Evolutionary conservation across 2,329 filamentous ascomycete species (phyloP), one percentile per base, ranked within the genome.

Genomic region (Phyllosticta paracitricarpa): DNA sequence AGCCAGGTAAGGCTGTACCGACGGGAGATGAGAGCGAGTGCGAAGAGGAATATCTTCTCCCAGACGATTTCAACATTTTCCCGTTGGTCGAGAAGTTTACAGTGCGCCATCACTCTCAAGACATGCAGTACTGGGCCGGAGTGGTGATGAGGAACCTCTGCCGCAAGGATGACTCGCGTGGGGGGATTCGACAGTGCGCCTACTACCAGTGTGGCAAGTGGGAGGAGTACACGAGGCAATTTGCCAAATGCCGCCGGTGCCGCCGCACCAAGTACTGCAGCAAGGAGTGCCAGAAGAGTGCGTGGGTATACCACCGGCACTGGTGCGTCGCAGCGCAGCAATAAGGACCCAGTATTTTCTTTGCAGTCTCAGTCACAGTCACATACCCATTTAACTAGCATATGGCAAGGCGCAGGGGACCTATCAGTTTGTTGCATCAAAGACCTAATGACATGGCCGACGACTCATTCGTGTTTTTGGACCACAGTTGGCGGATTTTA

Each of bases 41-140:
- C 55, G 85, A 91, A 62, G 89, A 93, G 69, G 93, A 99, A 73
- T 97, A 96, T 71, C 78, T 95, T 26, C 82, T 96, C 7, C 89
- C 92, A 14, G 93, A 97, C 70, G 91, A 97, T 73, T 93, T 96
- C 77, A 99, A 99, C 76, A 96, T 99, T 66, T 99, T 99, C 76
- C 94, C 94, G 2, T 80, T 99, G 40, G 94, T 99, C 56, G 94
- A 99, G 76, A 97, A 97, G 75, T 99, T 97, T 73, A 99, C 94
- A 4, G 90, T 97, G 30, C 86, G 94, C 65, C 91, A 97, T 71
- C 91, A 97, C 76, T 91, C 89, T 65, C 89, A 91, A 63, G 92
- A 97, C 72, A 99, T 99, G 94, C 93, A 97, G 74, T 99, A 99
- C 78, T 99, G 94, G 94, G 94, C 94, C 19, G 94, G 93, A 64